phyloP scores from a whole-genome alignment of 2,329 filamentous ascomycete genomes.

The Penicillium thymicola region DNA sequence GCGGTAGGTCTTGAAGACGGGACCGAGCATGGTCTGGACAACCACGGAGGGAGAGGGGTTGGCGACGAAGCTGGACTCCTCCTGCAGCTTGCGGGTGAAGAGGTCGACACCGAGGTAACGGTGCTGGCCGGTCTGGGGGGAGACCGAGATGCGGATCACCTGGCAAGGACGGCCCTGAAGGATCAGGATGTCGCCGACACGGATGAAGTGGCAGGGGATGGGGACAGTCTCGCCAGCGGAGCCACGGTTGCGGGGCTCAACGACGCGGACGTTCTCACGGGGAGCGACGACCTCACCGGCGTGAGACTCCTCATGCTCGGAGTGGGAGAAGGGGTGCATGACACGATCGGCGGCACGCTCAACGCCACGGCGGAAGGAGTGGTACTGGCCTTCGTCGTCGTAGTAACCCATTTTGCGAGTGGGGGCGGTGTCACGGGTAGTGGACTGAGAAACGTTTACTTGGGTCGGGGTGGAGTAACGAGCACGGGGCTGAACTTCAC shows the following conservation, averaged over 20 bases:
- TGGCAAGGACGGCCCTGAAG: conserved; percentile 99
- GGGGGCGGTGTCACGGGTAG: conserved; percentile 52
- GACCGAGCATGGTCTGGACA: conserved; percentile 98
- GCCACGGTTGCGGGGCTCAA: conserved; percentile 49
- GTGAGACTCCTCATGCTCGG: conserved; percentile 44
- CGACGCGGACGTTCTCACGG: conserved; percentile 48
- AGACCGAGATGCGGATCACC: conserved; percentile 99
- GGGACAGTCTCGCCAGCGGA: conserved; percentile 77
- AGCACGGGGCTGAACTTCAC: conserved; percentile 31
- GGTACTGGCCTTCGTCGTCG: conserved; percentile 74
- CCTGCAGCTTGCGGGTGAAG: conserved; percentile 99
- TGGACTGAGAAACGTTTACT: conserved; percentile 43
- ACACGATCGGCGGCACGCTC: conserved; percentile 64
- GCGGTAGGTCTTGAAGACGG: conserved; percentile 99
- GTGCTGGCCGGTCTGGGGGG: conserved; percentile 96
- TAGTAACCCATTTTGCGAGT: conserved; percentile 72
- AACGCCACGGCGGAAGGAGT: conserved; percentile 69
- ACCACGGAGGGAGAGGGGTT: conserved; percentile 95
- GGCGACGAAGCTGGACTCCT: conserved; percentile 97
- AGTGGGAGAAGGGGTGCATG: conserved; percentile 54
- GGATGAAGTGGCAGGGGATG: conserved; percentile 99
- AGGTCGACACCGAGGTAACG: conserved; percentile 99
- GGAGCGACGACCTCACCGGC: conserved; percentile 44
- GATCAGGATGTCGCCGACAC: conserved; percentile 97
- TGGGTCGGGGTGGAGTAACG: conserved; percentile 38